Evolutionary conservation across 805 yeast genomes (phyloP).

Genomic region (Candida andamanensis): DNA sequence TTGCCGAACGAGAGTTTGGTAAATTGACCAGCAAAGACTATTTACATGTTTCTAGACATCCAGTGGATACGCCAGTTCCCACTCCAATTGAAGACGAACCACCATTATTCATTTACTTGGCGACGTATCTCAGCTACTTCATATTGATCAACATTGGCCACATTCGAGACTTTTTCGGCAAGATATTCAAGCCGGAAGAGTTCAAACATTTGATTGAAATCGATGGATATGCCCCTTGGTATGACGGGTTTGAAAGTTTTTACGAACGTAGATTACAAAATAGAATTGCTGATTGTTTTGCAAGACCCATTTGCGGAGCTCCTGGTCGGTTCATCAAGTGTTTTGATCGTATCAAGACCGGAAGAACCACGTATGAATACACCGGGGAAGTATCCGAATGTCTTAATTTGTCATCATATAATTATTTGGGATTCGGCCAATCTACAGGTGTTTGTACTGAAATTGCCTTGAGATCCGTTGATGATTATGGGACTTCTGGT

Average conservation of each 20-base stretch:
- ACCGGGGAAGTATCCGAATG: slow-evolving; percentile 75
- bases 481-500: slow-evolving; percentile 69
- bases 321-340: slow-evolving; percentile 90
- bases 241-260: slow-evolving; percentile 87
- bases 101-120: slow-evolving; percentile 69
- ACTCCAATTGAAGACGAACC: slow-evolving; percentile 79
- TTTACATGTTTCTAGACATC: slow-evolving; percentile 56
- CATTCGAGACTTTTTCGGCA: slow-evolving; percentile 81
- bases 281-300: slow-evolving; percentile 91
- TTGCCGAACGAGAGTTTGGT: slow-evolving; percentile 68
- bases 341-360: slow-evolving; percentile 69
- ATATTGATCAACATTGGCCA: slow-evolving; percentile 86
- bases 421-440: slow-evolving; percentile 96
- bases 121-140: slow-evolving; percentile 82
- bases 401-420: slow-evolving; percentile 83
- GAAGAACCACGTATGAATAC: slow-evolving; percentile 59
- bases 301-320: slow-evolving; percentile 94
- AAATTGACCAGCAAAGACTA: slow-evolving; percentile 58
- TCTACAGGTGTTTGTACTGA: slow-evolving; percentile 89
- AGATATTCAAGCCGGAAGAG: slow-evolving; percentile 59
- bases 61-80: slow-evolving; percentile 53
- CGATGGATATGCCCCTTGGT: slow-evolving; percentile 95
- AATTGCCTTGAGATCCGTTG: slow-evolving; percentile 56
- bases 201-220: slow-evolving; percentile 65
- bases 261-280: slow-evolving; percentile 87